Evolutionary conservation across 768 basidiomycete species (phyloP).

Genomic region (Chalciporus chontae): DNA sequence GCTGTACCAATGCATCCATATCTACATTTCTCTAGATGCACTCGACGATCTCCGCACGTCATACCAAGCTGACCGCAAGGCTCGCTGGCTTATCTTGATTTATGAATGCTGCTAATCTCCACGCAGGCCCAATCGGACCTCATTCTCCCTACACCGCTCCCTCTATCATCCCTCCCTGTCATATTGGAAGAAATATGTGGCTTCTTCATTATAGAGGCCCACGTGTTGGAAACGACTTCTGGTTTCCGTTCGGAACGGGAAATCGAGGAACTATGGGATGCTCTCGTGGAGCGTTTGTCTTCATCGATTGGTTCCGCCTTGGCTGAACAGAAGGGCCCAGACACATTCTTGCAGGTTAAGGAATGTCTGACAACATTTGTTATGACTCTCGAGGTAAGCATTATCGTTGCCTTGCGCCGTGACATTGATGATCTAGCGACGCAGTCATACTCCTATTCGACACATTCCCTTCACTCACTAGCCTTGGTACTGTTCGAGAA

Average conservation of each 20-base stretch:
- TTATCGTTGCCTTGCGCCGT: background rate
- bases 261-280: conserved; percentile 95
- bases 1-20: conserved; percentile 94
- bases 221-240: conserved; percentile 85
- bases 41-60: conserved; percentile 85
- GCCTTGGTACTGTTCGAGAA: conserved; percentile 88
- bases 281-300: conserved; percentile 70
- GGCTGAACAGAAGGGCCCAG: conserved; percentile 70
- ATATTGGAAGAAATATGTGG: conserved; percentile 93
- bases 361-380: conserved; percentile 82
- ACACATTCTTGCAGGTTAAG: conserved; percentile 78
- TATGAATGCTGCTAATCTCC: conserved; percentile 12
- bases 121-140: conserved; percentile 92
- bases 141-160: conserved; percentile 76
- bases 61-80: conserved; percentile 97
- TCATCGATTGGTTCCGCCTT: conserved; percentile 72
- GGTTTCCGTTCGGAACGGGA: conserved; percentile 88
- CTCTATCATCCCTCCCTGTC: conserved; percentile 61
- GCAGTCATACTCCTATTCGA: conserved; percentile 85
- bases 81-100: conserved; percentile 20
- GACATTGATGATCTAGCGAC: conserved; percentile 3
- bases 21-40: conserved; percentile 89
- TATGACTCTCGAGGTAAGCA: conserved; percentile 82
- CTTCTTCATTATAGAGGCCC: conserved; percentile 94
- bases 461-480: conserved; percentile 75